Conservation (phyloP, 140 eudicot species). For the Artemisia princeps region DNA sequence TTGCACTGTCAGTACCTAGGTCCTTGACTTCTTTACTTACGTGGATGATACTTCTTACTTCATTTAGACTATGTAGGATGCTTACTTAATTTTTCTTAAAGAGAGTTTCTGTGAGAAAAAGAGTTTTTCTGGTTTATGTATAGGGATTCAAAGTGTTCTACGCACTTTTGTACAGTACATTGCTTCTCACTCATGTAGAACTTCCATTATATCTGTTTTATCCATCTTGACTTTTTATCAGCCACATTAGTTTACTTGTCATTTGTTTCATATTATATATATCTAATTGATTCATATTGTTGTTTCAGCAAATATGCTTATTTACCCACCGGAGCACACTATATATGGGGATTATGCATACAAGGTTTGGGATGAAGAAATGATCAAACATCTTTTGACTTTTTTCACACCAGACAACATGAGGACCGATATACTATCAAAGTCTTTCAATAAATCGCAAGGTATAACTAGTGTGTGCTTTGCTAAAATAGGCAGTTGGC, state of each 20-base stretch:
- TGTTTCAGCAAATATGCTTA: constrained; percentile 62
- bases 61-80: constrained; percentile 3
- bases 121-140: background rate
- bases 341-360: constrained; percentile 85
- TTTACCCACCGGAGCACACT: constrained; percentile 77
- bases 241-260: background rate
- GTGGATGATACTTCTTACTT: background rate
- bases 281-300: background rate
- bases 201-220: background rate
- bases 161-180: background rate
- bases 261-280: background rate
- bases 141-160: background rate
- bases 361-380: constrained; percentile 68
- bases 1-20: background rate
- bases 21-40: background rate
- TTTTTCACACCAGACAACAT: constrained; percentile 84
- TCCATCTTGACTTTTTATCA: constrained; percentile 6
- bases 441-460: constrained; percentile 45
- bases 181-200: background rate
- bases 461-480: constrained; percentile 29
- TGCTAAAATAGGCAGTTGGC: no score
- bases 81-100: background rate
- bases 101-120: background rate
- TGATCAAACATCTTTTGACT: constrained; percentile 45
- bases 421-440: constrained; percentile 69